Conservation (phyloP, 139 green algal genomes). For the Picochlorum sp. region DNA sequence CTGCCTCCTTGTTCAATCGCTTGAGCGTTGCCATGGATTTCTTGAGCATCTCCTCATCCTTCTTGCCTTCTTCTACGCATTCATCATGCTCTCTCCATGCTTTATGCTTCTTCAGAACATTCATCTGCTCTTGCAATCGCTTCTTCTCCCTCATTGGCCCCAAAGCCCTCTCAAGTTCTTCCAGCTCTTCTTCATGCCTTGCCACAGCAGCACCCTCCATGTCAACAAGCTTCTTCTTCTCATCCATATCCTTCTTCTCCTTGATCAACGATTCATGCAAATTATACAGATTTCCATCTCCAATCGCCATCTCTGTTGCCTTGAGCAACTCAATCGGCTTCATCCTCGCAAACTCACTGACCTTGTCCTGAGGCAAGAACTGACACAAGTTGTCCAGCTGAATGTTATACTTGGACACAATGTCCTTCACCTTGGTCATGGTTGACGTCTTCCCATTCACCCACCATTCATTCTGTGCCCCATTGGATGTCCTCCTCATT, state of each 20-base stretch:
- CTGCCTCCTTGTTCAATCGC: slow-evolving; percentile 8
- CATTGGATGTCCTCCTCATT: slow-evolving; percentile 32
- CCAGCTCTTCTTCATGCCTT: slow-evolving; percentile 37
- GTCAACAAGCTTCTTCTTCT: slow-evolving; percentile 11
- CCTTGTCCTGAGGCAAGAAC: slow-evolving; percentile 38
- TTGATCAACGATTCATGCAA: slow-evolving; percentile 69
- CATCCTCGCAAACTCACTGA: slow-evolving; percentile 82
- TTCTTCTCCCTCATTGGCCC: slow-evolving; percentile 47
- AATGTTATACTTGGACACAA: slow-evolving; percentile 66
- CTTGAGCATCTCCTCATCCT: slow-evolving; percentile 1
- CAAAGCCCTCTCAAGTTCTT: slow-evolving; percentile 55
- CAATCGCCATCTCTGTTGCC: slow-evolving; percentile 68
- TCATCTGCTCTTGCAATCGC: slow-evolving; percentile 36
- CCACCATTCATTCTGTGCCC: slow-evolving; percentile 38
- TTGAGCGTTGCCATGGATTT: slow-evolving; percentile 8
- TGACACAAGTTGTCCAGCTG: slow-evolving; percentile 97
- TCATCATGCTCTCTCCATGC: slow-evolving; percentile 38
- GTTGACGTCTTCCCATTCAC: slow-evolving; percentile 36
- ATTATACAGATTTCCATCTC: slow-evolving; percentile 40
- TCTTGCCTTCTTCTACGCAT: slow-evolving; percentile 13
- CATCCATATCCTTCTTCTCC: slow-evolving; percentile 16
- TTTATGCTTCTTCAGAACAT: slow-evolving; percentile 34
- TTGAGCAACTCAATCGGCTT: slow-evolving; percentile 67
- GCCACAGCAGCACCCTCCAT: slow-evolving; percentile 17
- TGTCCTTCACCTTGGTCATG: slow-evolving; percentile 46